Conservation (phyloP, 164 flowering plant species). For the Echeveria elegans region DNA sequence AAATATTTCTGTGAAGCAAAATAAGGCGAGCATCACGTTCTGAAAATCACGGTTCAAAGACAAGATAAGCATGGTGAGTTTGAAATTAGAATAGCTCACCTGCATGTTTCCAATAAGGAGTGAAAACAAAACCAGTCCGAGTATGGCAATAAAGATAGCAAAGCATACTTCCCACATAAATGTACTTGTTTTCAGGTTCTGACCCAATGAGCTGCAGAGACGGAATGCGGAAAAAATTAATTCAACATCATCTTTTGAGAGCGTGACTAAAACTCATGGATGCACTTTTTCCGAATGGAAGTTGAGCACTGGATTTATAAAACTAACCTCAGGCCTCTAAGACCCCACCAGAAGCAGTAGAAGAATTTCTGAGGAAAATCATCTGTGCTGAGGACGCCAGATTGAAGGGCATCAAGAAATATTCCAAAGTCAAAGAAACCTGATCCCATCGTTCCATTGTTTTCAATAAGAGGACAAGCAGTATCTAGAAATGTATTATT, state of each 20-base stretch:
- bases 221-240: background rate
- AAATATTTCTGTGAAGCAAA: conserved; percentile 26
- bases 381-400: conserved; percentile 46
- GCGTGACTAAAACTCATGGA: background rate
- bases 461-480: conserved; percentile 34
- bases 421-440: conserved; percentile 69
- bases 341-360: conserved; percentile 98
- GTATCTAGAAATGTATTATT: conserved; percentile 15
- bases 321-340: conserved; percentile 65
- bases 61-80: background rate
- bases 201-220: conserved; percentile 52
- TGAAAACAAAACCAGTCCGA: conserved; percentile 35
- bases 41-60: background rate
- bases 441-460: conserved; percentile 16
- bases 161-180: conserved; percentile 27
- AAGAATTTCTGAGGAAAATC: conserved; percentile 62
- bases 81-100: conserved; percentile 14
- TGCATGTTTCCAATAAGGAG: conserved; percentile 44
- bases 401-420: conserved; percentile 52
- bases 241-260: background rate
- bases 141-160: conserved; percentile 26
- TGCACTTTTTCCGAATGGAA: background rate
- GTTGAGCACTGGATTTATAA: background rate
- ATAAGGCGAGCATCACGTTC: background rate
- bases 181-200: conserved; percentile 51